Evolutionary conservation across 2,329 filamentous ascomycete genomes (phyloP), one percentile per base, ranked within the genome.

Genomic region (Chaetothyriales sp.): DNA sequence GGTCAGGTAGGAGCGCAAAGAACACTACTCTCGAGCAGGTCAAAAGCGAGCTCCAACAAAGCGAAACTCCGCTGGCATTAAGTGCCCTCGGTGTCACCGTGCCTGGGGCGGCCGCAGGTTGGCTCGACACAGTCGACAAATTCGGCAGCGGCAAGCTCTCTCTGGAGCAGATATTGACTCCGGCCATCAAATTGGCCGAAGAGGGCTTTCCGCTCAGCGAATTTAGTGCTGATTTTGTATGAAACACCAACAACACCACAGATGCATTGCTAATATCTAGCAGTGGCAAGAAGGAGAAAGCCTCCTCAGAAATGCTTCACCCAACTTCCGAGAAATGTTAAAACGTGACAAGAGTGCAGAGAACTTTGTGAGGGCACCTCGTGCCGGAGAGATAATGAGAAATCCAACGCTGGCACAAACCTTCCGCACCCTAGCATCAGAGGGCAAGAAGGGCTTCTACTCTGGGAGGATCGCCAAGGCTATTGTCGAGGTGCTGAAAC

Each of bases 361-460:
- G 48, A 80, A 83, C 60, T 87, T 89, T 7, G 82, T 79, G 51
- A 78, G 89, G 51, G 81, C 84, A 1, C 92, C 92, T 1, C 73
- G 69, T 1, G 75, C 87, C 0, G 92, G 92, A 4, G 92, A 98
- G 63, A 80, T 97, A 57, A 85, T 97, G 77, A 87, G 81, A 69
- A 94, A 94, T 57, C 85, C 85, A 1, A 81, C 79, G 0, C 74
- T 97, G 7, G 89, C 86, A 0, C 76, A 77, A 46, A 95, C 90
- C 0, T 95, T 95, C 70, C 78, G 85, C 51, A 70, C 83, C 0
- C 73, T 98, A 4, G 90, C 82, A 0, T 75, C 80, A 29, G 76
- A 94, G 53, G 89, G 89, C 18, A 95, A 94, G 69, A 80, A 81
- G 60, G 92, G 90, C 0, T 98, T 95, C 72, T 98, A 98, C 66